Evolutionary conservation across 2,329 filamentous ascomycete genomes (phyloP), one percentile per base, ranked within the genome.

Genomic region (Cladosporium sphaerospermum): DNA sequence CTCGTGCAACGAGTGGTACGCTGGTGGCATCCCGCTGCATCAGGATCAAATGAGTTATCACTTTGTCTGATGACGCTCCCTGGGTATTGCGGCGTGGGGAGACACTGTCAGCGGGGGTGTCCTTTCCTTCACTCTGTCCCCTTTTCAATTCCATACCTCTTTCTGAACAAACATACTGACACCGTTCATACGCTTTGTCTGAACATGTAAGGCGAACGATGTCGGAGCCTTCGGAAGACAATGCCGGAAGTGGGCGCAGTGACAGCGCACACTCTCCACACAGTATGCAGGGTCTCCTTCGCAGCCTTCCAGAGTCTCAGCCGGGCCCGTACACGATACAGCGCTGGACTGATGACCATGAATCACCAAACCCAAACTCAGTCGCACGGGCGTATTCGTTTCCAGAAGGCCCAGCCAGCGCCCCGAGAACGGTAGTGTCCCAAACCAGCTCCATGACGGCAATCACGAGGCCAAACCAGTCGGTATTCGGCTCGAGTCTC

Each of bases 231-330:
- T 51, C 40, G 32, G 48, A 51, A 28, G 36, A 44, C 33, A 36
- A 23, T 51, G 44, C 48, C 48, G 48, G 36, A 51, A 51, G 48
- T 51, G 48, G 48, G 48, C 48, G 40, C 37, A 31, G 48, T 51
- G 48, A 43, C 48, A 51, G 48, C 48, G 48, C 48, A 51, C 44
- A 31, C 42, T 44, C 42, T 44, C 42, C 42, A 13, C 42, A 44
- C 11, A 10, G 9, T 39, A 51, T 43, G 48, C 48, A 51, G 48
- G 48, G 48, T 37, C 42, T 40, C 36, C 44, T 40, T 16, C 40
- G 23, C 18, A 32, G 31, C 32, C 32, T 37, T 18, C 32, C 44
- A 16, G 39, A 23, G 9, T 34, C 40, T 16, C 48, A 18, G 8
- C 28, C 41, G 9, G 40, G 36, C 18, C 48, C 18, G 23, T 31